Base-by-base conservation (phyloP, 192 early-diverging fungal species). In the Coemansia sp. region DNA sequence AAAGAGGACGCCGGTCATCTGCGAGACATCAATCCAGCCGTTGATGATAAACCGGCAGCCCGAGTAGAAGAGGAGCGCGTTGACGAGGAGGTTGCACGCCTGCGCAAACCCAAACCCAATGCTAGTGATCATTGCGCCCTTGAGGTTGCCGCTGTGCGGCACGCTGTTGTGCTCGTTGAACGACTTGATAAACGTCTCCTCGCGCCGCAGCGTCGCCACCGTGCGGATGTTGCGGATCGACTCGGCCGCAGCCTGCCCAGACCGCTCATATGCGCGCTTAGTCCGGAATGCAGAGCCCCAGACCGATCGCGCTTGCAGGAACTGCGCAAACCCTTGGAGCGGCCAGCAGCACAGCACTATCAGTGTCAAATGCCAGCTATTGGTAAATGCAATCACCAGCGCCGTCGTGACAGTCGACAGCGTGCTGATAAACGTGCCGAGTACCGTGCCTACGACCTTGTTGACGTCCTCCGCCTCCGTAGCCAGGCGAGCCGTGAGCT, bases 141-240 rank as follows among this genome's bases (percentile, higher is more conserved):
- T 41, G 15, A 74, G 24, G 36, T 79, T 83, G 60, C 65, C 74
- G 2, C 42, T n/a, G 61, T 88, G 79, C 35, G 84, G 84, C 15
- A 57, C 65, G 53, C 80, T 58, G 59, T 84, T 84, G 20, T 82
- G 73, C 14, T 79, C 57, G 64, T 46, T 65, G 60, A 91, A 56
- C 41, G 49, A n/a, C 59, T 67, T 38, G 67, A 84, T 79, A 74
- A 84, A 61, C 38, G 70, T 63, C 76, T 76, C 73, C 82, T 86
- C 73, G 71, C 87, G 40, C 74, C 93, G 64, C 94, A 87, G 37
- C 3, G 90, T 88, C 20, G 89, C 87, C 4, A 96, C 92, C 0
- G 96, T 99, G 39, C 90, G 85, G 70, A 99, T 92, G 66, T 87
- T 88, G 65, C 87, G 77, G 64, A 99, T 90, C 35, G 89, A 84